phyloP scores from a whole-genome alignment of 495 filamentous ascomycete species.

The Aspergillus affinis region DNA sequence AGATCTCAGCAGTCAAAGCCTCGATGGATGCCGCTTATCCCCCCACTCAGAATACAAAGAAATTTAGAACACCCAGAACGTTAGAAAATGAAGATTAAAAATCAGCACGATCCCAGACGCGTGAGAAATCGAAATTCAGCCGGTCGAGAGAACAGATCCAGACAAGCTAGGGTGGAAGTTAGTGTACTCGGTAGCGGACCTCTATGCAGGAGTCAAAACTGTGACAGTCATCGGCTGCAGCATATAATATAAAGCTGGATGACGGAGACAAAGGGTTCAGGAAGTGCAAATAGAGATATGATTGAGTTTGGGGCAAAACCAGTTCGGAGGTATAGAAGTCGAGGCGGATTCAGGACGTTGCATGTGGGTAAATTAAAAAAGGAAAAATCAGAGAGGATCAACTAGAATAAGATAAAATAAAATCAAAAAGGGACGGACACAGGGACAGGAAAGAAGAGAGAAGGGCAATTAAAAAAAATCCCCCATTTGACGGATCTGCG shows the following conservation, averaged over 20 bases:
- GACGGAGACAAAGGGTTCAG: conserved; percentile 24
- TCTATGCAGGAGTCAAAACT: neutral
- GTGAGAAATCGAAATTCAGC: conserved; percentile 8
- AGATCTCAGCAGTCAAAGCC: conserved; percentile 17
- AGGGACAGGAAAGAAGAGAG: neutral
- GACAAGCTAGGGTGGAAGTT: conserved; percentile 3
- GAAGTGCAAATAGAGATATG: conserved; percentile 18
- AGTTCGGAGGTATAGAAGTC: conserved; percentile 16
- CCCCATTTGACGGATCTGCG: conserved; percentile 30
- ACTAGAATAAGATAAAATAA: conserved; percentile 2
- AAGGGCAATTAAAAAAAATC: conserved; percentile 16
- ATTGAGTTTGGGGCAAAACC: conserved; percentile 13
- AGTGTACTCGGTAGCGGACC: neutral
- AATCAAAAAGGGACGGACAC: neutral
- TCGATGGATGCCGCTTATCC: neutral
- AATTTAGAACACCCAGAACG: neutral
- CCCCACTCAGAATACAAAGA: conserved; percentile 1
- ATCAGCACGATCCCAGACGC: neutral
- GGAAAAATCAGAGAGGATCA: conserved; percentile 3
- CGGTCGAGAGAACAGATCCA: conserved; percentile 1
- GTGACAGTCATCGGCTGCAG: conserved; percentile 14
- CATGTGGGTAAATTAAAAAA: conserved; percentile 20
- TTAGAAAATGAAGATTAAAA: neutral
- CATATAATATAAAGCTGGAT: conserved; percentile 19
- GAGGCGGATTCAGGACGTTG: conserved; percentile 21